Evolutionary conservation across 345 rosid genomes (phyloP).

Genomic region (Eutrema heterophyllum): DNA sequence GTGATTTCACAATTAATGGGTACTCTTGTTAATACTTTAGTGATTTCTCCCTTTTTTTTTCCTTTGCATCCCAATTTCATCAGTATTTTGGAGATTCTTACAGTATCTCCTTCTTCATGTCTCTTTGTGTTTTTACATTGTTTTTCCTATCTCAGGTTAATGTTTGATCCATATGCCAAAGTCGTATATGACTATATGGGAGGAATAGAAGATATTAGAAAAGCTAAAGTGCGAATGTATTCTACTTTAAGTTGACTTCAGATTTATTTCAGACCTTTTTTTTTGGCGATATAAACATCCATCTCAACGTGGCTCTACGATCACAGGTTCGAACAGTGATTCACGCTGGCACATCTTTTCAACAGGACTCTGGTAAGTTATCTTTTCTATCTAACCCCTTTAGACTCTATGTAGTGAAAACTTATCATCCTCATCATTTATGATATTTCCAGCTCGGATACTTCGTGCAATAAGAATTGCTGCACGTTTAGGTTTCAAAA

Average conservation of each 20-base stretch:
- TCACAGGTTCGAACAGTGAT: slow-evolving; percentile 56
- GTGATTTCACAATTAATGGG: slow-evolving; percentile 98
- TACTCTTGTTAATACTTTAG: slow-evolving; percentile 23
- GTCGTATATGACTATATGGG: slow-evolving; percentile 80
- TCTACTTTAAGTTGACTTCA: slow-evolving; percentile 32
- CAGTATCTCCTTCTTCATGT: not conserved
- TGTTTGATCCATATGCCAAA: slow-evolving; percentile 89
- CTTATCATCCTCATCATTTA: not conserved
- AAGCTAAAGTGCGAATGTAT: slow-evolving; percentile 88
- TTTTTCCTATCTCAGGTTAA: slow-evolving; percentile 50
- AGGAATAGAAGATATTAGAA: slow-evolving; percentile 85
- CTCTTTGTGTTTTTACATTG: not conserved
- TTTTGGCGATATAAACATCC: slow-evolving; percentile 2
- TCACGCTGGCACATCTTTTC: slow-evolving; percentile 60
- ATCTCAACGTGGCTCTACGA: slow-evolving; percentile 19
- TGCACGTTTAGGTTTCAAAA: slow-evolving; percentile 69
- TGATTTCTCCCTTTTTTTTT: not conserved
- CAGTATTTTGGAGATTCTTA: not conserved
- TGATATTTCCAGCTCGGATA: slow-evolving; percentile 63
- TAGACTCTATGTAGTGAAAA: not conserved
- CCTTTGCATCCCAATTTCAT: not conserved
- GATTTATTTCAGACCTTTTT: not conserved
- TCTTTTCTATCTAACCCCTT: not conserved
- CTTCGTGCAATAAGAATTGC: slow-evolving; percentile 72
- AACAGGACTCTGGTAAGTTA: slow-evolving; percentile 65